Base-by-base conservation (phyloP, 2,329 filamentous ascomycete species). In the Elsinoe ampelina region DNA sequence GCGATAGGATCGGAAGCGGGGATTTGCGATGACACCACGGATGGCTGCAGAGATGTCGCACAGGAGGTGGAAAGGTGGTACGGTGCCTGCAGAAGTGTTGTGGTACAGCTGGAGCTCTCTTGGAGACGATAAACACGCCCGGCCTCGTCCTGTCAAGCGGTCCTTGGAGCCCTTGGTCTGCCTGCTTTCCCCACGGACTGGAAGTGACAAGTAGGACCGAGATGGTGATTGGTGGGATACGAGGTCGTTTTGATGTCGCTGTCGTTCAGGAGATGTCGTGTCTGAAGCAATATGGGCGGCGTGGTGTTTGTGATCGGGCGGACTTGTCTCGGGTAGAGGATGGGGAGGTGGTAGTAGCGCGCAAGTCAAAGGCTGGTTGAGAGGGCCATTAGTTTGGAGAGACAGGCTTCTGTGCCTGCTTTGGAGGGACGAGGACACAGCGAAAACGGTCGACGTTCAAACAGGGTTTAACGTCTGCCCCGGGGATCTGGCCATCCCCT, bases 261-360 rank as follows among this genome's bases (percentile, higher is more conserved):
- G 45, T 50, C 26, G 45, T 50, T 26, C n/a, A 52, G 48, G 48
- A 32, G 48, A 52, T 32, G 19, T 36, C 8, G 30, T 20, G 48
- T 13, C 17, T 22, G 48, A 35, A 30, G 48, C 32, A 39, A 19
- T 52, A 19, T 52, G 48, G 19, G 48, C 35, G 48, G 26, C 32
- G 32, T 36, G 48, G 34, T 52, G 48, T 52, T 36, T 52, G 48
- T 52, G 32, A 39, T 38, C 15, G 34, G 48, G 26, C 19, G 32
- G 48, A 52, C 13, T 52, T 52, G 48, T 52, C 48, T 52, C 48
- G 48, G 48, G 32, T 36, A 35, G 48, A 52, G 48, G 48, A 35
- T 36, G 17, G 48, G 48, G 48, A 35, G 48, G 48, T 52, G 26
- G 48, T 52, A 52, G 48, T 35, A 45, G 41, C 41, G 15, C 41